These are phyloP conservation scores for Entomortierella lignicola DNA, from an alignment of 192 early-diverging fungal genomes.

Conservation along the genomic window DNA sequence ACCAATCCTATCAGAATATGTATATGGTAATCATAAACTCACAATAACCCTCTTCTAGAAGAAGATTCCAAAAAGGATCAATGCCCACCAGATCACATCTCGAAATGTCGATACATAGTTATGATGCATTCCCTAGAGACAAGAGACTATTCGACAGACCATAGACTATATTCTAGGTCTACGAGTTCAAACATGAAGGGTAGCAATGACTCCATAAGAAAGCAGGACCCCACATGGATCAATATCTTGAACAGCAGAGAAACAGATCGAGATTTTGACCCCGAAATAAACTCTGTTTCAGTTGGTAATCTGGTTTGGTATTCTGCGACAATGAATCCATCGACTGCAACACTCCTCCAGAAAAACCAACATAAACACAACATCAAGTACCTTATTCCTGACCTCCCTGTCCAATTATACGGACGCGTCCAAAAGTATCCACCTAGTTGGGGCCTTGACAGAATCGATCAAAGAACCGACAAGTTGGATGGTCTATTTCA, in stretches of 20 bases:
- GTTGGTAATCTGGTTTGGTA: constrained; percentile 35
- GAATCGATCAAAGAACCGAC: constrained; percentile 39
- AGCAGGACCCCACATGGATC: constrained; percentile 18
- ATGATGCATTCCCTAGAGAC: constrained; percentile 38
- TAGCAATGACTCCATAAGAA: not conserved
- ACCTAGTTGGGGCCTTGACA: constrained; percentile 48
- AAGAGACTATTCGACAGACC: not conserved
- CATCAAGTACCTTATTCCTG: constrained; percentile 42
- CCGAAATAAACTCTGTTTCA: not conserved
- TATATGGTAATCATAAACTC: not conserved
- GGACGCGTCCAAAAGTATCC: constrained; percentile 35
- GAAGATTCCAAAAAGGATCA: not conserved
- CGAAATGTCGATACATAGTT: constrained; percentile 38
- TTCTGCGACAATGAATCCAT: constrained; percentile 29
- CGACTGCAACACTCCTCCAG: constrained; percentile 17
- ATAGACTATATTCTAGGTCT: too few relatives aligned
- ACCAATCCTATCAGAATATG: not conserved
- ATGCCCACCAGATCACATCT: constrained; percentile 30
- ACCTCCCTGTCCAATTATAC: constrained; percentile 27
- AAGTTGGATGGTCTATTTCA: constrained; percentile 33
- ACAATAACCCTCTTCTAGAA: not conserved
- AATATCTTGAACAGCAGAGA: not conserved
- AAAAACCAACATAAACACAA: constrained; percentile 18
- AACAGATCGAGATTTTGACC: not conserved
- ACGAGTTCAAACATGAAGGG: not conserved